These are phyloP conservation scores for Barnettozyma vustinii DNA, from an alignment of 805 yeast genomes.

Conservation along the genomic window DNA sequence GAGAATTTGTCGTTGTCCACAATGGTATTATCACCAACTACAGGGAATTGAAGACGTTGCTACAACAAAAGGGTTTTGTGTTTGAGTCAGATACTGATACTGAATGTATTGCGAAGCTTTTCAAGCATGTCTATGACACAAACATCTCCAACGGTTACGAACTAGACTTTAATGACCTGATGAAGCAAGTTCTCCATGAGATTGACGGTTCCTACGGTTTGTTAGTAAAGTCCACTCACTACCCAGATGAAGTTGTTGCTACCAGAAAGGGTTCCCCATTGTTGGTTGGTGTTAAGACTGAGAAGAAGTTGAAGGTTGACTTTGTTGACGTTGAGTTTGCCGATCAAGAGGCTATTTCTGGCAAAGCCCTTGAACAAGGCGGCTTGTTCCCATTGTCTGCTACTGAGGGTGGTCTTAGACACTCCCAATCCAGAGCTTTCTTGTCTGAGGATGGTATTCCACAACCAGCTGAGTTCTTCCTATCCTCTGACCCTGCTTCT, in stretches of 20 bases:
- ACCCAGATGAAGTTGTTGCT: slow-evolving; percentile 93
- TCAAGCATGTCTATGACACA: slow-evolving; percentile 83
- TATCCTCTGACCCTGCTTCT: slow-evolving; percentile 96
- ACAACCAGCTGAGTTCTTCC: slow-evolving; percentile 90
- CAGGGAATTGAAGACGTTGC: slow-evolving; percentile 81
- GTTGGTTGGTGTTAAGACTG: slow-evolving; percentile 95
- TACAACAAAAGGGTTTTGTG: slow-evolving; percentile 68
- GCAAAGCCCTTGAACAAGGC: slow-evolving; percentile 16
- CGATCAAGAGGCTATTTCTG: slow-evolving; percentile 24
- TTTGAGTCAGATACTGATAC: slow-evolving; percentile 96
- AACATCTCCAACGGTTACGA: slow-evolving; percentile 66
- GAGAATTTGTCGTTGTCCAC: slow-evolving; percentile 90
- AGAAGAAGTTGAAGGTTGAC: slow-evolving; percentile 91
- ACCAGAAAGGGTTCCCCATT: slow-evolving; percentile 98
- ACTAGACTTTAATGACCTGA: slow-evolving; percentile 84
- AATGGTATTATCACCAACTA: slow-evolving; percentile 97
- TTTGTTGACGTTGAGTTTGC: slow-evolving; percentile 98
- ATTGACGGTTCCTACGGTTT: slow-evolving; percentile 97
- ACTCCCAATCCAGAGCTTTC: slow-evolving; percentile 95
- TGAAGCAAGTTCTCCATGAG: slow-evolving; percentile 87
- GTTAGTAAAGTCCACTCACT: slow-evolving; percentile 84
- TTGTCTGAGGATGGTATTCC: slow-evolving; percentile 90
- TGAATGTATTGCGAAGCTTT: slow-evolving; percentile 94
- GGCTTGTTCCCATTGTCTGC: slow-evolving; percentile 51
- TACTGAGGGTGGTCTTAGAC: slow-evolving; percentile 57